These are phyloP conservation scores for Puccinia triticina DNA, from an alignment of 1,284 basidiomycete genomes.

Conservation along the genomic window DNA sequence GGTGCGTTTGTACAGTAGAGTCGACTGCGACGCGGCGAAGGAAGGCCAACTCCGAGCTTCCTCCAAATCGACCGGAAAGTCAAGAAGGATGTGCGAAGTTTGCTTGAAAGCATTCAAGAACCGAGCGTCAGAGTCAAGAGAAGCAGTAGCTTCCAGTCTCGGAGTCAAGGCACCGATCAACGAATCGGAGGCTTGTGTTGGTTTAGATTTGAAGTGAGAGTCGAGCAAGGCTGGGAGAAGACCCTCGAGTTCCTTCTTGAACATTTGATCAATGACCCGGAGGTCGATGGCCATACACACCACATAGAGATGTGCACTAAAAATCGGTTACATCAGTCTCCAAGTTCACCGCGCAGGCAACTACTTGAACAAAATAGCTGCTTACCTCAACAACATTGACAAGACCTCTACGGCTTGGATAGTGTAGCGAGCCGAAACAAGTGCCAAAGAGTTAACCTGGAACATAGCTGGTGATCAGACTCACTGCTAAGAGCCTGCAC, in stretches of 20 bases:
- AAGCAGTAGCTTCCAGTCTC: constrained; percentile 28
- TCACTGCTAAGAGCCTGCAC: neutral
- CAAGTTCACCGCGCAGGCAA: neutral
- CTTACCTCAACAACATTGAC: constrained; percentile 63
- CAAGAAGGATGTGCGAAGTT: constrained; percentile 29
- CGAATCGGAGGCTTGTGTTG: neutral
- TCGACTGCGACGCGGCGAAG: constrained; percentile 8
- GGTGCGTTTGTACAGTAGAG: neutral
- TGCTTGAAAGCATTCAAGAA: constrained; percentile 38
- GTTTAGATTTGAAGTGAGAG: constrained; percentile 33
- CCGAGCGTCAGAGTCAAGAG: constrained; percentile 28
- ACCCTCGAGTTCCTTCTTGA: constrained; percentile 1
- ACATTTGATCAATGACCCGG: constrained; percentile 40
- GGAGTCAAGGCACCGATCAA: neutral
- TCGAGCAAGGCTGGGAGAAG: constrained; percentile 14
- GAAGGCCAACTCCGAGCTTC: constrained; percentile 15
- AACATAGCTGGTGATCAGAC: neutral
- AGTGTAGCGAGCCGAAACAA: constrained; percentile 77
- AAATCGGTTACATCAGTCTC: neutral
- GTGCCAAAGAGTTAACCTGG: constrained; percentile 70
- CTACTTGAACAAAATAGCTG: neutral
- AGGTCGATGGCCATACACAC: constrained; percentile 48
- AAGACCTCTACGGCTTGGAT: constrained; percentile 75
- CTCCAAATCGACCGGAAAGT: neutral
- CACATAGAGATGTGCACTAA: constrained; percentile 46